These are phyloP conservation scores for Rhodotorula sp. DNA, from an alignment of 1,284 basidiomycete genomes.

Conservation along the genomic window DNA sequence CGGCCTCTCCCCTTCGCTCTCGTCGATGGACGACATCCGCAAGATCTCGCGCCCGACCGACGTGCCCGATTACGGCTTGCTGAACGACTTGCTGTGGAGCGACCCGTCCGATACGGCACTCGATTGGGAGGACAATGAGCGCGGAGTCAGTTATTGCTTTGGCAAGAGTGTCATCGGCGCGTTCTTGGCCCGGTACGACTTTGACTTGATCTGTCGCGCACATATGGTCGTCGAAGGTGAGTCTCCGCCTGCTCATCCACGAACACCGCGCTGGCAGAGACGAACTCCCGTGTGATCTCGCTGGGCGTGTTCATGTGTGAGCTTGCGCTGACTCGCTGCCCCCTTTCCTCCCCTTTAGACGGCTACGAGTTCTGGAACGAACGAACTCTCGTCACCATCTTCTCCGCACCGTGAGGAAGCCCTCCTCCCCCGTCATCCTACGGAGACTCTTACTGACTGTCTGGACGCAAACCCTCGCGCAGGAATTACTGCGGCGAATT, in stretches of 20 bases:
- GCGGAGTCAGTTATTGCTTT: constrained; percentile 99
- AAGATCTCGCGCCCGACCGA: constrained; percentile 97
- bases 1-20: constrained; percentile 93
- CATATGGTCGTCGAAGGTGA: constrained; percentile 95
- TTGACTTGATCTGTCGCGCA: constrained; percentile 98
- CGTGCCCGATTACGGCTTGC: constrained; percentile 96
- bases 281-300: neutral
- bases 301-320: neutral
- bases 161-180: constrained; percentile 97
- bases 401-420: constrained; percentile 73
- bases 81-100: constrained; percentile 97
- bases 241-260: neutral
- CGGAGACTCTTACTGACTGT: neutral
- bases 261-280: no score
- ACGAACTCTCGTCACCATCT: constrained; percentile 94
- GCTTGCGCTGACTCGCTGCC: neutral
- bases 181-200: constrained; percentile 69
- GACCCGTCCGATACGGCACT: constrained; percentile 96
- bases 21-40: constrained; percentile 98
- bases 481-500: constrained; percentile 84
- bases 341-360: constrained; percentile 13
- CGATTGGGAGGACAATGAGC: constrained; percentile 99
- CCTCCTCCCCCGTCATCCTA: neutral
- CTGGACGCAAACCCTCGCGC: no score
- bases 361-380: constrained; percentile 99